phyloP scores from a whole-genome alignment of 1,284 basidiomycete species.

The Ceratobasidium sp. region DNA sequence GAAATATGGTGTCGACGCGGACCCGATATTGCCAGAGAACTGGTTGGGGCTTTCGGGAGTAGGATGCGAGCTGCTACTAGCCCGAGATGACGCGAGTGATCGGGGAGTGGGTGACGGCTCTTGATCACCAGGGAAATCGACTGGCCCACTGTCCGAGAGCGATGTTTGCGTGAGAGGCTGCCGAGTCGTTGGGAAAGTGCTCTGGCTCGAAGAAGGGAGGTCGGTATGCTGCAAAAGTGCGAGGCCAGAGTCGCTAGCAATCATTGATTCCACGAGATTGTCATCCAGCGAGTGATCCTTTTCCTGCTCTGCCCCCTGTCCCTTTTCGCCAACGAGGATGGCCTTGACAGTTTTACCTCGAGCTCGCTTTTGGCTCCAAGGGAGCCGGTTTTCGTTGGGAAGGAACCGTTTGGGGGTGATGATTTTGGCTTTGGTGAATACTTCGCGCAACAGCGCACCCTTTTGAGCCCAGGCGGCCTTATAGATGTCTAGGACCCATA shows the following conservation, averaged over 20 bases:
- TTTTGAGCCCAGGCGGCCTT: slow-evolving; percentile 49
- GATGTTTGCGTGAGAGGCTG: slow-evolving; percentile 15
- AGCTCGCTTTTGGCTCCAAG: slow-evolving; percentile 36
- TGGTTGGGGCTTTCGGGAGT: not conserved
- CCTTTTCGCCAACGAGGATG: not conserved
- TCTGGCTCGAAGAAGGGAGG: slow-evolving; percentile 11
- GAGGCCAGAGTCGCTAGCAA: slow-evolving; percentile 16
- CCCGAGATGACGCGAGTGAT: slow-evolving; percentile 25
- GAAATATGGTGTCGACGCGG: slow-evolving; percentile 9
- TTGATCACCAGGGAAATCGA: slow-evolving; percentile 36
- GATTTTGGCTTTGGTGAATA: slow-evolving; percentile 48
- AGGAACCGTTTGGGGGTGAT: slow-evolving; percentile 44
- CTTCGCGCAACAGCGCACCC: slow-evolving; percentile 47
- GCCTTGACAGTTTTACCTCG: slow-evolving; percentile 28
- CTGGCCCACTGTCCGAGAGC: slow-evolving; percentile 22
- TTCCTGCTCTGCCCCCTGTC: slow-evolving; percentile 8
- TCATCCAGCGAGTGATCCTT: slow-evolving; percentile 21
- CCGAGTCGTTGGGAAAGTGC: slow-evolving; percentile 11
- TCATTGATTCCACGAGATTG: slow-evolving; percentile 14
- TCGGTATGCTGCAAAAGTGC: slow-evolving; percentile 1
- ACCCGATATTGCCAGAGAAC: not conserved
- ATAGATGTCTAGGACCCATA: slow-evolving; percentile 33
- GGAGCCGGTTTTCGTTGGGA: slow-evolving; percentile 25
- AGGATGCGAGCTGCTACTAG: slow-evolving; percentile 8
- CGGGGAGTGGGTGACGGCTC: slow-evolving; percentile 35